Base-by-base conservation (phyloP, 148 eudicot genomes). In the Silene uniflora region DNA sequence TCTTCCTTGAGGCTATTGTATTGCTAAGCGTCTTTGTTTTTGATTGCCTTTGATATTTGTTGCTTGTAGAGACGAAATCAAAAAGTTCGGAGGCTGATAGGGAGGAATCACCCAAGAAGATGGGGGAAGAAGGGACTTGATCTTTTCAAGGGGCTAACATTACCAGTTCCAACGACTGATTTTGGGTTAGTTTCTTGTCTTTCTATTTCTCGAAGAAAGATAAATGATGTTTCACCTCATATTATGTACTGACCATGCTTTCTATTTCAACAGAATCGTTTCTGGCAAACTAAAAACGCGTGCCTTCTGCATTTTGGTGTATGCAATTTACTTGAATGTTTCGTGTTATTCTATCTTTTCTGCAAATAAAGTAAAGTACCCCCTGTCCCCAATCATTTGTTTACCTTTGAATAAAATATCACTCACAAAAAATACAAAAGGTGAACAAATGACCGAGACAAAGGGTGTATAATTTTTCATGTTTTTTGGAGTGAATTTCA, bases 231-330 rank as follows among this genome's bases (percentile, higher is more conserved):
- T 52, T 52, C 4, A 52, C 56, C 56, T 52, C 29, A 9, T 8
- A 52, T 52, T 52, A 52, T 14, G 10, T 52, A 52, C 56, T 52
- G 0, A 52, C 29, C 29, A 27, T 27, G 29, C 29, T 27, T 27
- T 27, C 29, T 27, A 27, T 27, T 27, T 59, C 16, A 59, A 59
- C 62, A 59, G 62, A 59, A 59, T 9, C 6, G 62, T 9, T 14
- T 59, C 18, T 59, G 62, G 62, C 62, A 59, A 59, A 0, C 62
- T 59, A 2, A 4, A 17, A 59, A 59, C 62, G 6, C 62, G 62
- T 59, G 62, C 62, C 62, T 59, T 59, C 62, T 59, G 16, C 16
- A n/a, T 59, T 59, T 59, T 59, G 62, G n/a, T 59, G 62, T 59
- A 59, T 59, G 62, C 16, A 17, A 59, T n/a, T 59, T 18, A 59